Percentiles rank a stretch among this genome's conserved stretches.
Conservation (phyloP, 257 asterid genomes). For the Mitragyna speciosa region DNA sequence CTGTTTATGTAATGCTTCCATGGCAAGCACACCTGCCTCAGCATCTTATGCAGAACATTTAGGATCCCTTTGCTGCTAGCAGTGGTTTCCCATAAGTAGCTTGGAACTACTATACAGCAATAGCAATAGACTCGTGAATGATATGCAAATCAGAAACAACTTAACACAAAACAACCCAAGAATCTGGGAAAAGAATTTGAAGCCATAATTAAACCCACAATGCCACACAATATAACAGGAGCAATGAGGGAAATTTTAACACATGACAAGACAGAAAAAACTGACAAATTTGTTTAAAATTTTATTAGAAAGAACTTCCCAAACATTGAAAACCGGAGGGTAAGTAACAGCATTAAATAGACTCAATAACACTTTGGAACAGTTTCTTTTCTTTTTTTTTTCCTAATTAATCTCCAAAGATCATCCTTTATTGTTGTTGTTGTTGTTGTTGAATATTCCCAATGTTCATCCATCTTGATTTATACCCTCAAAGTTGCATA, state of each 20-base stretch:
- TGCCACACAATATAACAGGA: background rate
- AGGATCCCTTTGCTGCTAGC: conserved; percentile 88
- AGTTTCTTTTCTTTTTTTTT: no score
- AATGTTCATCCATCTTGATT: no score
- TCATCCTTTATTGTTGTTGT: no score
- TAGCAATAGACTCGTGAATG: conserved; percentile 12
- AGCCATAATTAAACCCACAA: background rate
- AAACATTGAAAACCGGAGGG: background rate
- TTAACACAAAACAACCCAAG: background rate
- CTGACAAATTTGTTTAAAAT: background rate
- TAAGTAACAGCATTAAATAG: background rate
- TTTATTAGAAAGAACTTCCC: background rate
- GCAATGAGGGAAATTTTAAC: background rate
- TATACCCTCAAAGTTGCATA: background rate
- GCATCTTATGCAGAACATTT: conserved; percentile 98
- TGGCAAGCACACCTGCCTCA: conserved; percentile 93
- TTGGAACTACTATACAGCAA: conserved; percentile 64
- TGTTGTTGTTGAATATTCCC: no score
- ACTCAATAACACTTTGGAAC: background rate
- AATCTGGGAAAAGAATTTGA: background rate
- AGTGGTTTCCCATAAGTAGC: conserved; percentile 96
- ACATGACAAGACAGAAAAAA: background rate
- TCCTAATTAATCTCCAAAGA: no score
- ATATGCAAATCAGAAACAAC: background rate
- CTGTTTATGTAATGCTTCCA: conserved; percentile 99